Base-by-base conservation (phyloP, 1,139 yeast species). In the Debaryomyces robertsiae region DNA sequence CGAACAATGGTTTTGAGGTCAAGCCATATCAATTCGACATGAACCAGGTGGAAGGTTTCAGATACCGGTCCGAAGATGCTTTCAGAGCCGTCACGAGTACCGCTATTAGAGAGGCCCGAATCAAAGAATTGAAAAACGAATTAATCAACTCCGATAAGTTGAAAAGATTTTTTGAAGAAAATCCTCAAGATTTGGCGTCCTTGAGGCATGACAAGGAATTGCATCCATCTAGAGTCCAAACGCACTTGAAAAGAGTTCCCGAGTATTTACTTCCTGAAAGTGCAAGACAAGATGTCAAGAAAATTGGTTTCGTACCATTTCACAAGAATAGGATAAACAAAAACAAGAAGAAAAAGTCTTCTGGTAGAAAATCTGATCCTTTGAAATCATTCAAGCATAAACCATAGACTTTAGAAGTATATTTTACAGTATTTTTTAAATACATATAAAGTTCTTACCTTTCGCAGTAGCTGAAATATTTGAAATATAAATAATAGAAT, bases 11-110 rank as follows among this genome's bases (percentile, higher is more conserved):
- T 1, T 80, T 82, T 48, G 90, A 84, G 52, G 58, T 82, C 36
- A 75, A 77, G 49, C 97, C 98, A 5, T 94, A 93, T 57, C 85
- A 87, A 47, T 93, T 94, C 61, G 96, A 94, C 61, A 82, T 84
- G 81, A 80, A 80, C 45, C 98, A 93, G 63, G 90, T 93, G 38
- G 96, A 94, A 60, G 94, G 95, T 11, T 94, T 94, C 76, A 79
- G 98, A 54, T 94, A 94, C 63, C 84, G 99, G 75, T 82, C 91
- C 69, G 98, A 93, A 57, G 98, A 93, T 67, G 97, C 96, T 1
- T 93, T 93, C 67, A 80, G 98, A 65, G 88, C 98, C 0, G 95
- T 94, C 22, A 93, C 98, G 0, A 82, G 81, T 46, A 83, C 87
- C 6, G 87, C 96, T 1, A 79, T 94, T 19, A 82, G 98, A 63